Conservation (phyloP, 176 grass and related monocot species). For the Triticum urartu region DNA sequence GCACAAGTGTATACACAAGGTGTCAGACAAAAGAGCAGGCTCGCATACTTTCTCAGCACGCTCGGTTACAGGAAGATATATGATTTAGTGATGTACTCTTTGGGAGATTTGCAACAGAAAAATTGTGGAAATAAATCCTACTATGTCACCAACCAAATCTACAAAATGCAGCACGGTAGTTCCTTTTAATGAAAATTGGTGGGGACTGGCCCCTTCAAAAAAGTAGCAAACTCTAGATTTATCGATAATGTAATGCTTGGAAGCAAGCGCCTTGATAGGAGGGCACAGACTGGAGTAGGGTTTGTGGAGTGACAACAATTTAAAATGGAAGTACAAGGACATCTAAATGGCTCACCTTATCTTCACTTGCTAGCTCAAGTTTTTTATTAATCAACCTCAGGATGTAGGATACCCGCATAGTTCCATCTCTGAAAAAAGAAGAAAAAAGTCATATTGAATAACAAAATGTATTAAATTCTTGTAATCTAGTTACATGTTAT, state of each 20-base stretch:
- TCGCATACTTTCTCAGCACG: too few relatives aligned
- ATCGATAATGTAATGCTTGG: conserved; percentile 1
- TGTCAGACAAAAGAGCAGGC: background rate
- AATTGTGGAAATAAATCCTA: background rate
- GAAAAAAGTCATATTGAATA: too few relatives aligned
- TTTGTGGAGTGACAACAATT: background rate
- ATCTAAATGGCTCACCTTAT: conserved; percentile 53
- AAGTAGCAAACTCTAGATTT: background rate
- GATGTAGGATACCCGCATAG: too few relatives aligned
- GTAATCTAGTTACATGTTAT: too few relatives aligned
- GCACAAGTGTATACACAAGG: background rate
- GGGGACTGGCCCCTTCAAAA: too few relatives aligned
- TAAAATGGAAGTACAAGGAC: background rate
- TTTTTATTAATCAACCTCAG: conserved; percentile 66
- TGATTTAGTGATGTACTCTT: too few relatives aligned
- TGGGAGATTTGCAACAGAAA: too few relatives aligned
- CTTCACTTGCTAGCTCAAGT: conserved; percentile 71
- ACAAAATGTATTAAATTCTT: too few relatives aligned
- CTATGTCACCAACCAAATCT: conserved; percentile 2
- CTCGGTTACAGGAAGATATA: too few relatives aligned
- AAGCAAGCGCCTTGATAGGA: background rate
- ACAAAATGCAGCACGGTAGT: background rate
- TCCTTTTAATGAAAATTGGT: background rate
- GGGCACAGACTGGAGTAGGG: background rate
- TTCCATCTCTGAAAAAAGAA: too few relatives aligned